Base-by-base conservation (phyloP, 2,329 filamentous ascomycete genomes). In the Cercospora nicotianae region DNA sequence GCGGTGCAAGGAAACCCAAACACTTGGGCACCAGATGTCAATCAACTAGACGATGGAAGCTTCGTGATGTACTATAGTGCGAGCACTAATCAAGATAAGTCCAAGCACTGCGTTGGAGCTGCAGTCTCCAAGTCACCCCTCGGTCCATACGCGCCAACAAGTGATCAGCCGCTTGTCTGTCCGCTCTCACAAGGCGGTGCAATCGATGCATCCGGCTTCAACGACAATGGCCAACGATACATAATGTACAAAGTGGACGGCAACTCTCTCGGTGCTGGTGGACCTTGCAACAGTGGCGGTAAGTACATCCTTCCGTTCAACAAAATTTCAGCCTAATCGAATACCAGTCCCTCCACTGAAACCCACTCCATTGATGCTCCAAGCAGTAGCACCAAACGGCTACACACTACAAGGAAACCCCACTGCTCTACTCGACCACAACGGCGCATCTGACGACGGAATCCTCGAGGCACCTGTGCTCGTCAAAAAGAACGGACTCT, bases 11-110 rank as follows among this genome's bases (percentile, higher is more conserved):
- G 80, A 3, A 82, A 83, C 1, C 75, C 67, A 33, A 82, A 87
- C 65, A 85, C 85, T 28, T 90, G 87, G 87, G 88, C 88, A 0
- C 88, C 88, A 9, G 87, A 89, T 73, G 85, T 90, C 6, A 80
- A 83, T 12, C 78, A 77, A 64, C 77, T 87, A 31, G 75, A 72
- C n/a, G 75, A 79, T 39, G 72, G 74, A 26, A 73, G 75, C 45
- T 79, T 72, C 64, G 68, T 80, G 53, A 65, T 79, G 67, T 80
- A 79, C 73, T 80, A 78, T 71, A 72, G 72, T 45, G 78, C 78
- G 7, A 73, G 73, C 9, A 72, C 74, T 13, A 69, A 64, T 2
- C 26, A 66, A 4, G 67, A 75, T 33, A 63, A 69, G 3, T 66
- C 72, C 6, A 75, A 74, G 26, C 78, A 80, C 65, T 80, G 78